phyloP scores from a whole-genome alignment of 352 stramenopile species.

The Phytophthora europaea region DNA sequence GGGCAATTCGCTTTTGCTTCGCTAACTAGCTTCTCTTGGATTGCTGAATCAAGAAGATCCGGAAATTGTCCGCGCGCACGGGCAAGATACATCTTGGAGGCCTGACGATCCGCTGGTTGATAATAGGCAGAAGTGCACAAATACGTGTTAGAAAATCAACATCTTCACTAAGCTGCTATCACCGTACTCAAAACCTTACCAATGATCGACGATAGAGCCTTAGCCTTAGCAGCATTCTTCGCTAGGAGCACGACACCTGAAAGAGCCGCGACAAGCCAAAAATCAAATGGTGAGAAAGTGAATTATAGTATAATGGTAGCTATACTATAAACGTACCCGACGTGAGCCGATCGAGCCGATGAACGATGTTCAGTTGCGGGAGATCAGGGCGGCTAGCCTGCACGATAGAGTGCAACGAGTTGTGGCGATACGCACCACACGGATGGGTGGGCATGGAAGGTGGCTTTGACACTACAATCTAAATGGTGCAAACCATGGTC shows the following conservation, averaged over 20 bases:
- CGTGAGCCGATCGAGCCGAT: slow-evolving; percentile 97
- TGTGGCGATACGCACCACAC: slow-evolving; percentile 96
- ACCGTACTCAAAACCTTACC: slow-evolving; percentile 38
- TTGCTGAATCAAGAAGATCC: slow-evolving; percentile 39
- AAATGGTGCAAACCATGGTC: not conserved
- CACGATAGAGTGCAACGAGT: slow-evolving; percentile 92
- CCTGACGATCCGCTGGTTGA: slow-evolving; percentile 71
- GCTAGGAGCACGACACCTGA: slow-evolving; percentile 86
- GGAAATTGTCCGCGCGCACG: slow-evolving; percentile 93
- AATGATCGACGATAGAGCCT: slow-evolving; percentile 77
- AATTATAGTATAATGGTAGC: not conserved
- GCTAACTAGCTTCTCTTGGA: slow-evolving; percentile 51
- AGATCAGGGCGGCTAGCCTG: slow-evolving; percentile 78
- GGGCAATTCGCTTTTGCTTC: slow-evolving; percentile 55
- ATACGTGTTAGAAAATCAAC: not conserved
- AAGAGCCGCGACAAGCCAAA: not conserved
- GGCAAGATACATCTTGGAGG: slow-evolving; percentile 97
- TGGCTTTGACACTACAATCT: slow-evolving; percentile 92
- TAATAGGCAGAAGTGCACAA: not conserved
- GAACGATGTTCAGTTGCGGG: slow-evolving; percentile 88
- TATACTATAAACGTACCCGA: slow-evolving; percentile 65
- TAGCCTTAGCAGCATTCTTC: slow-evolving; percentile 80
- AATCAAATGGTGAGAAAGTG: slow-evolving; percentile 1
- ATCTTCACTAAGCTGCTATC: not conserved
- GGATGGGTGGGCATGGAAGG: slow-evolving; percentile 96